Percentiles rank a stretch among this genome's conserved stretches.
Conservation (phyloP, 2,329 filamentous ascomycete species). For the Cercospora brassicicola region DNA sequence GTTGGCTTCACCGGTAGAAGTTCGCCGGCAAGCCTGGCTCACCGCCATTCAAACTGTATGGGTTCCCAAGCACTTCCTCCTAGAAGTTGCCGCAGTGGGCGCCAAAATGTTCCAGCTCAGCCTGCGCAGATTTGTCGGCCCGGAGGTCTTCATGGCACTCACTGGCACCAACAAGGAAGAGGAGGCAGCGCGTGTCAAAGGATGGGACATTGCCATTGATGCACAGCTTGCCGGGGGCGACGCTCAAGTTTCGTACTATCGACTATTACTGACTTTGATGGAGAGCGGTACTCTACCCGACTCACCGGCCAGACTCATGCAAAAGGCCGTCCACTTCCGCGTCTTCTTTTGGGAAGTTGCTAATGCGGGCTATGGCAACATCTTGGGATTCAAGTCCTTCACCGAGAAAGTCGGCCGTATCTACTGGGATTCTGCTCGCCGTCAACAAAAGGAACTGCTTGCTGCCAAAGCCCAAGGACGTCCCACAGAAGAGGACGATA, state of each 20-base stretch:
- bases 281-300: conserved; percentile 84
- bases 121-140: conserved; percentile 73
- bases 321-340: conserved; percentile 89
- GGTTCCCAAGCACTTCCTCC: conserved; percentile 82
- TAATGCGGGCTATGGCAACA: conserved; percentile 64
- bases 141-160: conserved; percentile 72
- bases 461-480: conserved; percentile 31
- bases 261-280: conserved; percentile 80
- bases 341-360: conserved; percentile 79
- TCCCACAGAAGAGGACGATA: conserved; percentile 47
- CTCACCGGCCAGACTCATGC: conserved; percentile 79
- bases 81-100: conserved; percentile 77
- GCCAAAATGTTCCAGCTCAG: conserved; percentile 82
- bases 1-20: conserved; percentile 76
- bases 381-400: conserved; percentile 64
- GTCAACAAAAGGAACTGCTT: conserved; percentile 52
- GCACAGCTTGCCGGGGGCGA: conserved; percentile 90
- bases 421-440: conserved; percentile 79
- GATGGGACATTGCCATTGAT: conserved; percentile 90
- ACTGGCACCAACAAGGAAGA: conserved; percentile 81
- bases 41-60: conserved; percentile 90
- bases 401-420: conserved; percentile 71
- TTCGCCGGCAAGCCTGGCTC: conserved; percentile 85
- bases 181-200: conserved; percentile 81
- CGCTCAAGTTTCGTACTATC: conserved; percentile 81